Base-by-base conservation (phyloP, 192 early-diverging fungal genomes). In the Backusella circina region DNA sequence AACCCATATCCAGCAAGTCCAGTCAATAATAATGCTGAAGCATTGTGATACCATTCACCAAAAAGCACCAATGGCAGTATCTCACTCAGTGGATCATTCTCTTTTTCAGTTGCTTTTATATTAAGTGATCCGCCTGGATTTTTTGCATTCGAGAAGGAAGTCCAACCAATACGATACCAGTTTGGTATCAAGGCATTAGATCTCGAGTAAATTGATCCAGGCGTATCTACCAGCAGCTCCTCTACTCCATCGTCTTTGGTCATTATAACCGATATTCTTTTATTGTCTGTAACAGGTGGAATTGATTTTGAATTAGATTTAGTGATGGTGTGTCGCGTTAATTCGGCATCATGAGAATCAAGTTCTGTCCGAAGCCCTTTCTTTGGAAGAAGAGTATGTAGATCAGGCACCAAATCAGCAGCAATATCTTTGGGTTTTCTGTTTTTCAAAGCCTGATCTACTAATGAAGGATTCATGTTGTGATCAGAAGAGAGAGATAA, bases 41-140 rank as follows among this genome's bases (percentile, higher is more conserved):
- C 72, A 72, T 82, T 82, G 35, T 75, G 74, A 69, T 67, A 82
- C 80, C 80, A 82, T 72, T 74, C 65, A 30, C 80, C 80, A 72
- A 78, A 82, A 35, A 70, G 75, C 7, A 61, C 10, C 9, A 78
- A 39, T 1, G 73, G 76, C 5, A 82, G 31, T 16, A 75, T 21
- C 33, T 82, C 69, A 44, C 65, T 76, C 16, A 77, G 28, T 21
- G 51, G 10, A 32, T 75, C 73, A 23, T 54, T 18, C 0, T 68
- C 38, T n/a, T 37, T 47, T 18, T 75, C n/a, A 18, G 77, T 73
- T 3, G 71, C 72, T 26, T 32, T 37, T 5, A 70, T 71, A 36
- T 74, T 44, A 16, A 65, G 33, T 28, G 72, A 23, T 47, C 73
- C 67, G 18, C 67, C 65, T 2, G 75, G 74, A 36, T 80, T 76